Evolutionary conservation across 83 land plant genomes (phyloP).

Genomic region (Diphasiastrum complanatum): DNA sequence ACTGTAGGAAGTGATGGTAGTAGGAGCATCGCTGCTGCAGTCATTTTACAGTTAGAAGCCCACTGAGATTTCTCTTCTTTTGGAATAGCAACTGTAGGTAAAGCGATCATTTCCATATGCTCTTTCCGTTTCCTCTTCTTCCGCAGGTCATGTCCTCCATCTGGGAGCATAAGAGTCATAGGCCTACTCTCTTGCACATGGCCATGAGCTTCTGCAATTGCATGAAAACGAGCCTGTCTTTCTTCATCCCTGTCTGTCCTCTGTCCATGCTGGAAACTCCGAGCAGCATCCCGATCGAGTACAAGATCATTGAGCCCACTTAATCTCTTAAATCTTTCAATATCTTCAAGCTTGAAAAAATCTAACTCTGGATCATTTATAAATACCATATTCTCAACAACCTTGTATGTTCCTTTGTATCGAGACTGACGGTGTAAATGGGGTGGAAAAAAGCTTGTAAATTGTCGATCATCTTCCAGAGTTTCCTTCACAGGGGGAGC

Average conservation of each 20-base stretch:
- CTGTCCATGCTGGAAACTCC: slow-evolving; percentile 35
- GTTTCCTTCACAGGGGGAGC: slow-evolving; percentile 27
- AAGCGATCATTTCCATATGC: slow-evolving; percentile 21
- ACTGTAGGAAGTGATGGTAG: slow-evolving; percentile 46
- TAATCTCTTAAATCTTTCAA: slow-evolving; percentile 49
- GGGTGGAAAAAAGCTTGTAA: slow-evolving; percentile 50
- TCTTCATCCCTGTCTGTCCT: slow-evolving; percentile 40
- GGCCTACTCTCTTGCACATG: slow-evolving; percentile 6
- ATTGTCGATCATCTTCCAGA: slow-evolving; percentile 44
- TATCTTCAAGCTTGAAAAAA: slow-evolving; percentile 39
- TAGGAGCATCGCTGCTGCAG: slow-evolving; percentile 49
- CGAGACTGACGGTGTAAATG: slow-evolving; percentile 48
- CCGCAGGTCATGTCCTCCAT: slow-evolving; percentile 16
- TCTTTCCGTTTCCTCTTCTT: slow-evolving; percentile 29
- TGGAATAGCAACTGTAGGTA: slow-evolving; percentile 6
- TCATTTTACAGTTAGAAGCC: slow-evolving; percentile 12
- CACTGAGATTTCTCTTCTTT: slow-evolving; percentile 22
- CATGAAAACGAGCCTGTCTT: slow-evolving; percentile 30
- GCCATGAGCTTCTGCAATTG: slow-evolving; percentile 31
- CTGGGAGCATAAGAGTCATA: slow-evolving; percentile 16
- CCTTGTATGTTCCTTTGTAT: slow-evolving; percentile 35
- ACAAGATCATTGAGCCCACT: slow-evolving; percentile 37
- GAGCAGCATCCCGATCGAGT: slow-evolving; percentile 40
- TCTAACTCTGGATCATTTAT: slow-evolving; percentile 47
- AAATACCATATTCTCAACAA: slow-evolving; percentile 48